phyloP scores from a whole-genome alignment of 192 early-diverging fungal genomes.

The Backusella circina region DNA sequence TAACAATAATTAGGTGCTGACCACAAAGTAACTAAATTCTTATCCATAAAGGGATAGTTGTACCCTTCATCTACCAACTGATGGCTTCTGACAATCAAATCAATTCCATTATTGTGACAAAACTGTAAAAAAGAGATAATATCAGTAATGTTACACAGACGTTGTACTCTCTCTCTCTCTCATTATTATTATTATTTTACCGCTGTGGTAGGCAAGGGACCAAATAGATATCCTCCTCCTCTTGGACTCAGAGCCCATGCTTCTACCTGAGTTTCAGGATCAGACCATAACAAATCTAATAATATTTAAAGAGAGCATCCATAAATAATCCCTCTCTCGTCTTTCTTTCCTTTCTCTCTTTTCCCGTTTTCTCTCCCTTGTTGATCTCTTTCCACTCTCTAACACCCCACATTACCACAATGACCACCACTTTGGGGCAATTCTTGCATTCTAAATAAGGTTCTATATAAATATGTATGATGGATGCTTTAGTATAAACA shows the following conservation, averaged over 20 bases:
- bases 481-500: neutral
- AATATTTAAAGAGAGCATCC: neutral
- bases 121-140: slow-evolving; percentile 13
- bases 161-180: neutral
- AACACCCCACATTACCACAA: slow-evolving; percentile 44
- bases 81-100: slow-evolving; percentile 36
- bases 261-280: slow-evolving; percentile 36
- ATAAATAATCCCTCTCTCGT: neutral
- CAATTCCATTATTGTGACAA: slow-evolving; percentile 34
- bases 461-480: slow-evolving; percentile 35
- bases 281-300: slow-evolving; percentile 38
- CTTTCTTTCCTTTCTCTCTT: neutral
- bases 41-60: slow-evolving; percentile 48
- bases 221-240: slow-evolving; percentile 36
- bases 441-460: slow-evolving; percentile 86
- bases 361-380: neutral
- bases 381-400: neutral
- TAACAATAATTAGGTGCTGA: slow-evolving; percentile 85
- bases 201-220: slow-evolving; percentile 27
- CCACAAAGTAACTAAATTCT: slow-evolving; percentile 80
- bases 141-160: neutral
- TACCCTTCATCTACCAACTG: slow-evolving; percentile 37
- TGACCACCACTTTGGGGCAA: slow-evolving; percentile 88
- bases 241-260: slow-evolving; percentile 36
- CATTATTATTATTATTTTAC: slow-evolving; percentile 14